Percentiles rank a stretch among this genome's conserved stretches.
Evolutionary conservation across 1,284 basidiomycete species (phyloP).

Genomic region (Ceratobasidium sp.): DNA sequence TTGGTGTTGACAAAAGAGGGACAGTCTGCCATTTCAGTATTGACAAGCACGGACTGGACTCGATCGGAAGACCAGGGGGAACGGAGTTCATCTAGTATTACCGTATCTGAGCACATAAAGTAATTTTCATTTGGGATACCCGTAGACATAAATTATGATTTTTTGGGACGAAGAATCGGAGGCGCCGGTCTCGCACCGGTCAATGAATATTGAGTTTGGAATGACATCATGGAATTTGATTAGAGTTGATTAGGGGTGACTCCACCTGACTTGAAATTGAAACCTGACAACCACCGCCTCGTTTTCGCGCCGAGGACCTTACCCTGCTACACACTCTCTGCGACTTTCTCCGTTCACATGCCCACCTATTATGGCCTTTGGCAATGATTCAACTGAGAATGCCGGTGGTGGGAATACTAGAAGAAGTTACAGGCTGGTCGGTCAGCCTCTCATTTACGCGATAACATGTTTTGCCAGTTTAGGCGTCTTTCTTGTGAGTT

Average conservation of each 20-base stretch:
- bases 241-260: constrained; percentile 29
- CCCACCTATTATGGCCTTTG: constrained; percentile 8
- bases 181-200: too few relatives aligned
- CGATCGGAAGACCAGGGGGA: constrained; percentile 2
- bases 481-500: constrained; percentile 86
- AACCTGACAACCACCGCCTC: constrained; percentile 35
- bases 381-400: constrained; percentile 19
- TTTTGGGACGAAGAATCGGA: not conserved
- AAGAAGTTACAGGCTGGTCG: constrained; percentile 66
- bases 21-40: constrained; percentile 25
- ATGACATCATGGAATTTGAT: constrained; percentile 29
- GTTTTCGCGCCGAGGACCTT: constrained; percentile 28
- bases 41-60: constrained; percentile 35
- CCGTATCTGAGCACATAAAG: constrained; percentile 22
- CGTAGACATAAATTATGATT: not conserved
- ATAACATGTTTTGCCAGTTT: constrained; percentile 88
- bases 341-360: constrained; percentile 16
- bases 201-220: not conserved
- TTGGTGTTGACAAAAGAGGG: constrained; percentile 31
- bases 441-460: constrained; percentile 83
- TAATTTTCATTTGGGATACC: not conserved
- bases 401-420: not conserved
- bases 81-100: constrained; percentile 13
- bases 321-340: not conserved
- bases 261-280: constrained; percentile 27